These are phyloP conservation scores for Ambrosia artemisiifolia DNA, from an alignment of 129 eudicot genomes.

Conservation along the genomic window DNA sequence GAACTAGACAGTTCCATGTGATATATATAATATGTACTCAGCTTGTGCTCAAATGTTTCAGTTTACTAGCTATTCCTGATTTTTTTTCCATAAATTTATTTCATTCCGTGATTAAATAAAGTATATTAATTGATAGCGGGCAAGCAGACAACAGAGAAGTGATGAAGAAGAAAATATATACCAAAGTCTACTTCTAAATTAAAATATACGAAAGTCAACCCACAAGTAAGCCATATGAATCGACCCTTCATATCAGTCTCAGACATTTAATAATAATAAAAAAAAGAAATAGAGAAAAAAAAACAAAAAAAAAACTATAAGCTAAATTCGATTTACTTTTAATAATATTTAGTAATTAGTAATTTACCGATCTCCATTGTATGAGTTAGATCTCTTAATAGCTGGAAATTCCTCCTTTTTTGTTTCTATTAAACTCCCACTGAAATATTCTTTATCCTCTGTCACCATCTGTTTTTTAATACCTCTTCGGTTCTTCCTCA, in stretches of 20 bases:
- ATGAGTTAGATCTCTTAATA: constrained; percentile 78
- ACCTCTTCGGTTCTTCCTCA: constrained; percentile 31
- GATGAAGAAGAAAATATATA: neutral
- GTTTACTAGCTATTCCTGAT: too few relatives aligned
- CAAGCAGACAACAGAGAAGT: too few relatives aligned
- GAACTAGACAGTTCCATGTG: neutral
- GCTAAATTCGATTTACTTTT: neutral
- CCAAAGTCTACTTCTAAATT: neutral
- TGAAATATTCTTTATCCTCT: constrained; percentile 88
- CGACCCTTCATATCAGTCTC: neutral
- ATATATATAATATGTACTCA: too few relatives aligned
- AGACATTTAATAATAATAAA: neutral
- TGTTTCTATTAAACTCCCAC: constrained; percentile 95
- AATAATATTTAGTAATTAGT: too few relatives aligned
- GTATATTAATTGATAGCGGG: too few relatives aligned
- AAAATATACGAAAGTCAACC: neutral
- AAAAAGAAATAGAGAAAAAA: too few relatives aligned
- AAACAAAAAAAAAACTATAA: neutral
- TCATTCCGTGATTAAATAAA: too few relatives aligned
- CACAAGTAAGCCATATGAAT: neutral
- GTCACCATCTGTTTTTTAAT: constrained; percentile 34
- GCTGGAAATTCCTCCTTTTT: constrained; percentile 54
- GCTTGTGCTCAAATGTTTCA: too few relatives aligned
- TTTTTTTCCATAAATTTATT: too few relatives aligned
- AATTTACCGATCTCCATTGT: constrained; percentile 65